Conservation (phyloP, 345 rosid species). For the Camelina laxa region DNA sequence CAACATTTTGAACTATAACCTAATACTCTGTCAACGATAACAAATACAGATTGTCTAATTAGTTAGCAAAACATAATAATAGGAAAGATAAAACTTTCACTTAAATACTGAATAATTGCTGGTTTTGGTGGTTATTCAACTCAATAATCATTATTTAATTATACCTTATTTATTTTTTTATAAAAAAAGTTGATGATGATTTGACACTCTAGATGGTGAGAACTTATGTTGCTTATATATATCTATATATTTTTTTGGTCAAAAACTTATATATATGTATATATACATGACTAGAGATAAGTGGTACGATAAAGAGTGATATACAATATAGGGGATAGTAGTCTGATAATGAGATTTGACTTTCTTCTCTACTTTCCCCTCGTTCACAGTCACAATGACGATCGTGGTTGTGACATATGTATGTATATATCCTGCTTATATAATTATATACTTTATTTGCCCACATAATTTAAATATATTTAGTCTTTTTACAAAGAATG, state of each 20-base stretch:
- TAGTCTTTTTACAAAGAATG: not conserved
- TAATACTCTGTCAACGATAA: not conserved
- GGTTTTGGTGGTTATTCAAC: not conserved
- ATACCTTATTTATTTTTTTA: not conserved
- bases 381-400: conserved; percentile 28
- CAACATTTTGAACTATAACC: not conserved
- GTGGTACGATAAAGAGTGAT: conserved; percentile 20
- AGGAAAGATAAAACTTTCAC: not conserved
- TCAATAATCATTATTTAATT: not conserved
- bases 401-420: conserved; percentile 28
- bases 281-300: conserved; percentile 1
- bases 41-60: not conserved
- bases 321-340: not conserved
- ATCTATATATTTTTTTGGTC: not conserved
- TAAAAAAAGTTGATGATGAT: not conserved
- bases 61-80: not conserved
- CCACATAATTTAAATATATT: not conserved
- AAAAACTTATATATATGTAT: not conserved
- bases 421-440: not conserved
- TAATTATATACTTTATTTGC: not conserved
- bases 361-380: conserved; percentile 11
- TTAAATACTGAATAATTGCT: not conserved
- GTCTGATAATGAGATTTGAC: conserved; percentile 26
- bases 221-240: not conserved
- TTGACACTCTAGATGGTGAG: not conserved